phyloP scores from a whole-genome alignment of 306 rosid genomes.

The Lupinus albus region DNA sequence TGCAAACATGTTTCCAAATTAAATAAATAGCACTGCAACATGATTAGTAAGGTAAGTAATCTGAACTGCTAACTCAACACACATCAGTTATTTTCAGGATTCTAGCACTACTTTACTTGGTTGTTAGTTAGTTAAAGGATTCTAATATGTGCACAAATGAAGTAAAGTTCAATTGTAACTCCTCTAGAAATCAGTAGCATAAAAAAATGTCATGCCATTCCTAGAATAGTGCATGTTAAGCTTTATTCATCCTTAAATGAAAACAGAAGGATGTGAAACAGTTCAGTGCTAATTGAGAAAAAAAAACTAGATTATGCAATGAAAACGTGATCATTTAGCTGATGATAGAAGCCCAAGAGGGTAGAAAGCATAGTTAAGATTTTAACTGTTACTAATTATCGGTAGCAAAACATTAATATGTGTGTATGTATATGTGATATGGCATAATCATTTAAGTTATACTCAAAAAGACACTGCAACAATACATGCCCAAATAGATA shows the following conservation, averaged over 20 bases:
- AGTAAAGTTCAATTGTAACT: conserved; percentile 2
- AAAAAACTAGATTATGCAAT: background rate
- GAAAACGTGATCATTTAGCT: background rate
- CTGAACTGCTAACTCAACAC: conserved; percentile 13
- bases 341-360: background rate
- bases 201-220: conserved; percentile 1
- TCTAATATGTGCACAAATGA: background rate
- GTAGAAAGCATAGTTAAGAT: background rate
- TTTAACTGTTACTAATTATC: background rate
- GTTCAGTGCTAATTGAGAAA: conserved; percentile 17
- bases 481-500: background rate
- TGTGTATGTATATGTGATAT: background rate
- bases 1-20: conserved; percentile 47
- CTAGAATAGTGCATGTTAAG: conserved; percentile 3
- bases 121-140: background rate
- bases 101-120: background rate
- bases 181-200: background rate
- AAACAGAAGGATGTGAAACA: conserved; percentile 4
- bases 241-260: conserved; percentile 9
- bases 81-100: conserved; percentile 8
- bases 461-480: background rate
- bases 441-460: background rate
- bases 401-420: background rate
- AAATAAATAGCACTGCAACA: background rate
- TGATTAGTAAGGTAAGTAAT: background rate